Conservation (phyloP, 257 asterid genomes). For the Nicotiana tomentosiformis region DNA sequence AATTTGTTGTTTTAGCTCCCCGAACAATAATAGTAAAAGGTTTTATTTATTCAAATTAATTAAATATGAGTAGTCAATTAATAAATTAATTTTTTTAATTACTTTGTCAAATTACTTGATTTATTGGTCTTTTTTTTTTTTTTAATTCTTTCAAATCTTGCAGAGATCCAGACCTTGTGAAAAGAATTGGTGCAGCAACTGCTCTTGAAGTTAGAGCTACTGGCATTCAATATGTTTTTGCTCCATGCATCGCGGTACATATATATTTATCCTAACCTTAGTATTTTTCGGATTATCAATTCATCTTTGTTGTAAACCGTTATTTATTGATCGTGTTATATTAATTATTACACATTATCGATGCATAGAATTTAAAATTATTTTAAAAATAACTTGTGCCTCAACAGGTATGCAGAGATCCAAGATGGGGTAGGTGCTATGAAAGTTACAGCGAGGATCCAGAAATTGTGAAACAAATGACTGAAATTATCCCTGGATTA, state of each 20-base stretch:
- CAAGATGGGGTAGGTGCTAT: conserved; percentile 60
- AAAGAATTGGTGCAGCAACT: conserved; percentile 51
- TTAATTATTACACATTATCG: too few relatives aligned
- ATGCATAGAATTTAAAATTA: too few relatives aligned
- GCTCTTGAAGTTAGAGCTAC: conserved; percentile 54
- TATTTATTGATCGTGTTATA: too few relatives aligned
- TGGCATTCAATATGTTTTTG: conserved; percentile 41
- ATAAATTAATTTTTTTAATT: too few relatives aligned
- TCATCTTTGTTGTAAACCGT: too few relatives aligned
- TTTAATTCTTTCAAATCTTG: background rate
- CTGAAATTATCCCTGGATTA: conserved; percentile 40
- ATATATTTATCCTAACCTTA: background rate
- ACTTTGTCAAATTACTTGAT: background rate
- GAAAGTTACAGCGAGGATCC: conserved; percentile 60
- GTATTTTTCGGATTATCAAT: too few relatives aligned
- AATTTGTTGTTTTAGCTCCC: too few relatives aligned
- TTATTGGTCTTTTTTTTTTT: background rate
- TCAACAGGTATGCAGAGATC: conserved; percentile 34
- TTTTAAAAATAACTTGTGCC: too few relatives aligned
- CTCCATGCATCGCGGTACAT: conserved; percentile 46
- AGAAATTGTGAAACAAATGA: conserved; percentile 42
- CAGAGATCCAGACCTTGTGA: conserved; percentile 44
- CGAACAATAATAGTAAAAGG: too few relatives aligned
- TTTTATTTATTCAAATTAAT: too few relatives aligned
- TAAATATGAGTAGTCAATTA: too few relatives aligned